These are phyloP conservation scores for Peronospora farinosa DNA, from an alignment of 352 stramenopile species.

Conservation along the genomic window DNA sequence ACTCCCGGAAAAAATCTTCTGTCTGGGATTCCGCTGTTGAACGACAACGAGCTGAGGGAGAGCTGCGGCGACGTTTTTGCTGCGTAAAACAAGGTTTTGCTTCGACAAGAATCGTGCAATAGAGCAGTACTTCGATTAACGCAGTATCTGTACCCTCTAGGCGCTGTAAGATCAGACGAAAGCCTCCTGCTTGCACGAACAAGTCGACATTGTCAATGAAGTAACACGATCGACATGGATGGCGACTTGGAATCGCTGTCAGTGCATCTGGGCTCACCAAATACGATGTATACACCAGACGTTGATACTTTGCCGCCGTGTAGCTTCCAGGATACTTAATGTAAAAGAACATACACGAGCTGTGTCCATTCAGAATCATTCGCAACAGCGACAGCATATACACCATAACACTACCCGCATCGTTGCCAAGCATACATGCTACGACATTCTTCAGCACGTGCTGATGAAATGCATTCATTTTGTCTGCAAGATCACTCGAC, in stretches of 20 bases:
- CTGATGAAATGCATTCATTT: constrained; percentile 75
- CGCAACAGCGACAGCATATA: constrained; percentile 61
- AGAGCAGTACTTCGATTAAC: constrained; percentile 59
- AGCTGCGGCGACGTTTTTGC: constrained; percentile 51
- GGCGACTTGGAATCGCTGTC: constrained; percentile 46
- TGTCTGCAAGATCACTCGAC: constrained; percentile 62
- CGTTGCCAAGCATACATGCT: constrained; percentile 51
- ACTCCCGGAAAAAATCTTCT: constrained; percentile 77
- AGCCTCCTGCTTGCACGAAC: constrained; percentile 79
- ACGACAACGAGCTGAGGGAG: constrained; percentile 29
- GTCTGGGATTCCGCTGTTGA: constrained; percentile 38
- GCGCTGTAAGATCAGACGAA: constrained; percentile 63
- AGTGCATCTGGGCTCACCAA: constrained; percentile 54
- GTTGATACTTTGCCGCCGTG: constrained; percentile 48
- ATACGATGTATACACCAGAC: constrained; percentile 71
- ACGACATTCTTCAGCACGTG: constrained; percentile 75
- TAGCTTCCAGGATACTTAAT: constrained; percentile 71
- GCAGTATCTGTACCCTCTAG: constrained; percentile 38
- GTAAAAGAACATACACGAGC: constrained; percentile 80
- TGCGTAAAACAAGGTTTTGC: constrained; percentile 68
- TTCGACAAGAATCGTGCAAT: constrained; percentile 58
- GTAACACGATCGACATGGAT: constrained; percentile 72
- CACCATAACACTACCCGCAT: constrained; percentile 30
- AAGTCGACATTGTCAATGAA: constrained; percentile 81
- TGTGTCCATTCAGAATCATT: constrained; percentile 73